Evolutionary conservation across 2,329 filamentous ascomycete genomes (phyloP).

Genomic region (Plectosphaerella sp.): DNA sequence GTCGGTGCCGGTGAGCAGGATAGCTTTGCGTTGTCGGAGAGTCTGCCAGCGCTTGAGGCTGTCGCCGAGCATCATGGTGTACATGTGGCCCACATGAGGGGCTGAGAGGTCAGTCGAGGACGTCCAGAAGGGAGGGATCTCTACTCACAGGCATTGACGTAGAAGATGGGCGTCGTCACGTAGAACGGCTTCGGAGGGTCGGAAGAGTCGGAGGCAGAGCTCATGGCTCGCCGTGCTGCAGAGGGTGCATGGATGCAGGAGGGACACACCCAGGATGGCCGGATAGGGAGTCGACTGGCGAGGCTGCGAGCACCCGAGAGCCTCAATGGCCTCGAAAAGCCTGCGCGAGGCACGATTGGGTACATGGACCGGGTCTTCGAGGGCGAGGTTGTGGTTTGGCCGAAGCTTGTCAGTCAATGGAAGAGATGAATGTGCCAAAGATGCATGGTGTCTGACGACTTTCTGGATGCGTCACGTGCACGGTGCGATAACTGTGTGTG

Average conservation of each 20-base stretch:
- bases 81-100: slow-evolving; percentile 92
- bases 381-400: neutral
- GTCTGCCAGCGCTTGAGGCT: slow-evolving; percentile 88
- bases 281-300: slow-evolving; percentile 1
- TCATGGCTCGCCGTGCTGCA: slow-evolving; percentile 21
- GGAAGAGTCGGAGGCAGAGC: slow-evolving; percentile 2
- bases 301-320: slow-evolving; percentile 3
- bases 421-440: too few species aligned
- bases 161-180: slow-evolving; percentile 95
- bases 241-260: slow-evolving; percentile 18
- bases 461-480: neutral
- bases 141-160: slow-evolving; percentile 83
- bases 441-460: too few species aligned
- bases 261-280: slow-evolving; percentile 20
- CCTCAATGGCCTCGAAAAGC: slow-evolving; percentile 7
- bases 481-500: slow-evolving; percentile 1
- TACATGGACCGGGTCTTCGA: neutral
- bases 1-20: slow-evolving; percentile 87
- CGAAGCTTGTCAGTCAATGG: neutral
- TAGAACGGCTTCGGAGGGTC: slow-evolving; percentile 73
- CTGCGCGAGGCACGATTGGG: neutral
- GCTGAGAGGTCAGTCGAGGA: slow-evolving; percentile 43
- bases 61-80: slow-evolving; percentile 87
- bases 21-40: slow-evolving; percentile 65
- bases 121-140: neutral